Conservation (phyloP, 2,329 filamentous ascomycete species). For the Rutstroemia sp. region DNA sequence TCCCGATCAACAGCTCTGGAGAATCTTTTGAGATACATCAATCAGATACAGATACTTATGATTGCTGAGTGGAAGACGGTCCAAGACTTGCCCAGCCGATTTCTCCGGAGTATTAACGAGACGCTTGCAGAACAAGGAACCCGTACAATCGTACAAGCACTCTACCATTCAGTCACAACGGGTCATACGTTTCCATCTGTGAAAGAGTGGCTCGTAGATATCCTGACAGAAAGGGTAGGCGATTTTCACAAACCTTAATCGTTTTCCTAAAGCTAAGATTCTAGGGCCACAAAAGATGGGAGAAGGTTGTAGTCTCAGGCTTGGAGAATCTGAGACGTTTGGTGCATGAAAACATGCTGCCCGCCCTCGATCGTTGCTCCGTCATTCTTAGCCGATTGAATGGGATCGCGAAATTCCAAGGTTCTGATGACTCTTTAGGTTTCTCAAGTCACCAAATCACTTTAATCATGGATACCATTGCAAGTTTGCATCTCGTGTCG, state of each 20-base stretch:
- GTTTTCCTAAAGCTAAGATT: constrained; percentile 12
- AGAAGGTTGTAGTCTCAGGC: constrained; percentile 73
- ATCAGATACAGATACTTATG: constrained; percentile 73
- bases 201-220: constrained; percentile 83
- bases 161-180: constrained; percentile 80
- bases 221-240: constrained; percentile 67
- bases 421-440: constrained; percentile 56
- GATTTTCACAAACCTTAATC: not conserved
- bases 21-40: constrained; percentile 78
- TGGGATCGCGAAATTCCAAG: constrained; percentile 76
- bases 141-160: constrained; percentile 63
- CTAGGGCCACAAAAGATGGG: constrained; percentile 90
- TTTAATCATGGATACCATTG: constrained; percentile 61
- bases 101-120: constrained; percentile 69
- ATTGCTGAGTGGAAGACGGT: constrained; percentile 76
- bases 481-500: constrained; percentile 66
- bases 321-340: constrained; percentile 71
- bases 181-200: constrained; percentile 70
- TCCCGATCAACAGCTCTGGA: constrained; percentile 83
- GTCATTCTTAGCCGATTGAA: constrained; percentile 77
- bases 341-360: constrained; percentile 80
- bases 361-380: constrained; percentile 74
- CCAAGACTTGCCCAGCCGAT: constrained; percentile 70
- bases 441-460: constrained; percentile 57
- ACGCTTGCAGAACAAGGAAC: constrained; percentile 60